Evolutionary conservation across 164 flowering plant species (phyloP).

Genomic region (Sextonia rubra): DNA sequence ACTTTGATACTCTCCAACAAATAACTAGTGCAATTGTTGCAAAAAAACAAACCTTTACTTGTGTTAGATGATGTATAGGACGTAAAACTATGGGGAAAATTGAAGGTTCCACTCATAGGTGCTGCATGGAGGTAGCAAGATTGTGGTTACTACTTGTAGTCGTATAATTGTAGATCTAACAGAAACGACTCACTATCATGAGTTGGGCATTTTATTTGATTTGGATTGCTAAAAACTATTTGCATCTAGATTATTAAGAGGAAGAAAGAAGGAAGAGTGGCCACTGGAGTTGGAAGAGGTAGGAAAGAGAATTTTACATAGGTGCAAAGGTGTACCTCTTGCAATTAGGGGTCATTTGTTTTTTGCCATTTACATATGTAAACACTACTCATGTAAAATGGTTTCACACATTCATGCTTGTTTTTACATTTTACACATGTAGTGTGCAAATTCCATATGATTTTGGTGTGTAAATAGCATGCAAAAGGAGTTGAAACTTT

Average conservation of each 20-base stretch:
- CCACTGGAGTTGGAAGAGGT: not conserved
- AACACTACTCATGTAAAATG: too few relatives aligned
- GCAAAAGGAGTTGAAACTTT: too few relatives aligned
- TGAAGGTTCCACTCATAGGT: not conserved
- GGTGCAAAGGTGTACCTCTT: conserved; percentile 21
- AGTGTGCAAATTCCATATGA: too few relatives aligned
- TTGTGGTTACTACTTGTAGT: conserved; percentile 7
- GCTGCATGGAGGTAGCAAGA: conserved; percentile 5
- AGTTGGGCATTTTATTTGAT: not conserved
- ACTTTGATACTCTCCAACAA: not conserved
- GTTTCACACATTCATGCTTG: too few relatives aligned
- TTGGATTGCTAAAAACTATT: conserved; percentile 6
- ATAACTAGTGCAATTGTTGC: not conserved
- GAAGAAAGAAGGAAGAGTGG: not conserved
- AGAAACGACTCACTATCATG: not conserved
- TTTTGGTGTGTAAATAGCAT: too few relatives aligned
- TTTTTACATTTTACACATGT: too few relatives aligned
- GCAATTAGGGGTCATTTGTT: too few relatives aligned
- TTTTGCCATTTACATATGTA: too few relatives aligned
- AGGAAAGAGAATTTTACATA: conserved; percentile 12
- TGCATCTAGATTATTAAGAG: not conserved
- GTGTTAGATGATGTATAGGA: conserved; percentile 23
- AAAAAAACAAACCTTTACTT: conserved; percentile 2
- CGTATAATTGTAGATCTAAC: not conserved
- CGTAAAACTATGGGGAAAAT: not conserved